Percentiles rank a stretch among this genome's conserved stretches.
Conservation (phyloP, 2,329 filamentous ascomycete species). For the Sphaerulina populicola region DNA sequence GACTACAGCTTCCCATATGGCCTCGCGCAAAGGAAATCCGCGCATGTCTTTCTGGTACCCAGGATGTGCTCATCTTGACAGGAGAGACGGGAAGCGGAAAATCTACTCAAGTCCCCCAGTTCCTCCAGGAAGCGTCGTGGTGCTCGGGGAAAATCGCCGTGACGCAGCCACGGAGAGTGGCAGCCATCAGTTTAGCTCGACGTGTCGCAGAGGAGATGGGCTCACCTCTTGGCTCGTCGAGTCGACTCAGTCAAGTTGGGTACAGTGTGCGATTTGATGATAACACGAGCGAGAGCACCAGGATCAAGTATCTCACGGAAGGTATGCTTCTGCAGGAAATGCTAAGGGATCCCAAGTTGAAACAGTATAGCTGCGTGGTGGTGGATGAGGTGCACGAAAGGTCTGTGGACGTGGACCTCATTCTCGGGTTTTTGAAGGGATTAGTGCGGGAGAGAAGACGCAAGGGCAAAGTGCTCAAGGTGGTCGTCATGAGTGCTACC, state of each 20-base stretch:
- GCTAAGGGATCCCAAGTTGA: slow-evolving; percentile 70
- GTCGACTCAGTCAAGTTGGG: slow-evolving; percentile 61
- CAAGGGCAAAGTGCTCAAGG: slow-evolving; percentile 63
- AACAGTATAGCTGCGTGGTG: slow-evolving; percentile 78
- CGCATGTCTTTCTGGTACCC: slow-evolving; percentile 44
- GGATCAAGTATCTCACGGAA: slow-evolving; percentile 90
- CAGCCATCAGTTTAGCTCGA: slow-evolving; percentile 80
- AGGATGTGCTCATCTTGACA: slow-evolving; percentile 72
- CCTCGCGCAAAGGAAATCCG: slow-evolving; percentile 62
- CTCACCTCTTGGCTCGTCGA: slow-evolving; percentile 51
- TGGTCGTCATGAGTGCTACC: slow-evolving; percentile 95
- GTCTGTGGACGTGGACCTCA: slow-evolving; percentile 85
- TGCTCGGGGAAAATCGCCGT: slow-evolving; percentile 81
- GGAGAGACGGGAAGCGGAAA: slow-evolving; percentile 96
- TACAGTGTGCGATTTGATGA: slow-evolving; percentile 95
- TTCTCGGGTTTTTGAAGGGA: slow-evolving; percentile 79
- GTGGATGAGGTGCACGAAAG: slow-evolving; percentile 97
- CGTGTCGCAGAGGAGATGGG: slow-evolving; percentile 81
- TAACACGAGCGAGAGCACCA: slow-evolving; percentile 68
- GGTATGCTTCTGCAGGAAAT: slow-evolving; percentile 95
- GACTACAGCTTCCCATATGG: slow-evolving; percentile 24
- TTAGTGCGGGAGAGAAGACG: slow-evolving; percentile 57
- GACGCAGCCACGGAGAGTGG: slow-evolving; percentile 87
- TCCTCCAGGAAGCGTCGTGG: slow-evolving; percentile 71
- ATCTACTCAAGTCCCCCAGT: slow-evolving; percentile 92